Conservation (phyloP, 164 flowering plant genomes). For the Vitis labrusca region DNA sequence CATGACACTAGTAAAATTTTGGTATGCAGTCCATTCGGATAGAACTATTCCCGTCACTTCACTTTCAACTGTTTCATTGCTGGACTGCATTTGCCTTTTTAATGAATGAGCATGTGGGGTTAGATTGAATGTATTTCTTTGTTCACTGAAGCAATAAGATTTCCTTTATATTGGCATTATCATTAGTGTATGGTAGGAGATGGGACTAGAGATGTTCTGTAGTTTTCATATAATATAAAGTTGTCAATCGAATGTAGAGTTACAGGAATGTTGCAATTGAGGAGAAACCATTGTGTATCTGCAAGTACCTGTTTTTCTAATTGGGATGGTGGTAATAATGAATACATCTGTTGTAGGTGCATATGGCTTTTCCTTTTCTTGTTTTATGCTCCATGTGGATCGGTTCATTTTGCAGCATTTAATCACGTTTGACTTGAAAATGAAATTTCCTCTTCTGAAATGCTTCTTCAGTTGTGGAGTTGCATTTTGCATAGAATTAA, state of each 20-base stretch:
- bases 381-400: neutral
- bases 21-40: too few relatives aligned
- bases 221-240: too few relatives aligned
- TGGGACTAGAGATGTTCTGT: too few relatives aligned
- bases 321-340: neutral
- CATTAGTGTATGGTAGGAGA: too few relatives aligned
- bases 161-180: too few relatives aligned
- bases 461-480: neutral
- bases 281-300: neutral
- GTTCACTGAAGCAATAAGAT: too few relatives aligned
- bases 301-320: neutral
- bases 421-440: neutral
- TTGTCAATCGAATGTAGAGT: neutral
- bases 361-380: neutral
- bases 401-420: neutral
- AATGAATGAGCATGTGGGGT: too few relatives aligned
- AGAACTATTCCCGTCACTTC: too few relatives aligned
- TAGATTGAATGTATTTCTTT: too few relatives aligned
- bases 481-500: neutral
- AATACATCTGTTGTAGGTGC: neutral
- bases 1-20: too few relatives aligned
- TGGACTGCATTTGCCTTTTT: too few relatives aligned
- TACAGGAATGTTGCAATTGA: neutral
- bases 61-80: too few relatives aligned
- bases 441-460: neutral